Conservation (phyloP, 2,329 filamentous ascomycete species). For the Fusarium nygamai region DNA sequence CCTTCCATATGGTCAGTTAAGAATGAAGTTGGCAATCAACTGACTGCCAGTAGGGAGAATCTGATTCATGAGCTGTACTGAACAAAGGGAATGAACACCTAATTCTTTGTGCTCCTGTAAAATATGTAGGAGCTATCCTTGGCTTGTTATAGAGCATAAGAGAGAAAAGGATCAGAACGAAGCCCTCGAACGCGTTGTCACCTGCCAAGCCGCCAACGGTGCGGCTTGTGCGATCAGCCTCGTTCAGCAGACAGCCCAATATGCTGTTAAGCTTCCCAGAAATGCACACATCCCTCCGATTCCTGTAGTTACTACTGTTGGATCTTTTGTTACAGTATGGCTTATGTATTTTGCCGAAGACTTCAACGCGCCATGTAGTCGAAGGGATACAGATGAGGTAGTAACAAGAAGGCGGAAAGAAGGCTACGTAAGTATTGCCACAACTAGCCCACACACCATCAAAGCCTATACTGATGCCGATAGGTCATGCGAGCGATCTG, state of each 20-base stretch:
- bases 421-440: constrained; percentile 6
- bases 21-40: fast-evolving
- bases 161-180: background rate
- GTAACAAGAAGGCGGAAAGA: background rate
- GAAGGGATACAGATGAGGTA: background rate
- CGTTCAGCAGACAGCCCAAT: constrained; percentile 1
- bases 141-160: constrained; percentile 36
- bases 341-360: constrained; percentile 19
- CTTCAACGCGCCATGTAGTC: constrained; percentile 1
- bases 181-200: background rate
- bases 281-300: constrained; percentile 27
- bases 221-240: constrained; percentile 27
- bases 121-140: constrained; percentile 11
- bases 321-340: constrained; percentile 26
- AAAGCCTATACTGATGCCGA: background rate
- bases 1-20: no score
- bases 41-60: no score
- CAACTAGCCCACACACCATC: fast-evolving
- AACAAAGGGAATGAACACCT: no score
- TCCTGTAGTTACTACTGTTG: constrained; percentile 25
- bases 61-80: no score
- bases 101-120: background rate
- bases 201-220: constrained; percentile 28
- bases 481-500: constrained; percentile 35
- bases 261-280: constrained; percentile 1